Percentiles rank a stretch among this genome's conserved stretches.
Evolutionary conservation across 2,329 filamentous ascomycete genomes (phyloP).

Genomic region (Thelonectria discophora): DNA sequence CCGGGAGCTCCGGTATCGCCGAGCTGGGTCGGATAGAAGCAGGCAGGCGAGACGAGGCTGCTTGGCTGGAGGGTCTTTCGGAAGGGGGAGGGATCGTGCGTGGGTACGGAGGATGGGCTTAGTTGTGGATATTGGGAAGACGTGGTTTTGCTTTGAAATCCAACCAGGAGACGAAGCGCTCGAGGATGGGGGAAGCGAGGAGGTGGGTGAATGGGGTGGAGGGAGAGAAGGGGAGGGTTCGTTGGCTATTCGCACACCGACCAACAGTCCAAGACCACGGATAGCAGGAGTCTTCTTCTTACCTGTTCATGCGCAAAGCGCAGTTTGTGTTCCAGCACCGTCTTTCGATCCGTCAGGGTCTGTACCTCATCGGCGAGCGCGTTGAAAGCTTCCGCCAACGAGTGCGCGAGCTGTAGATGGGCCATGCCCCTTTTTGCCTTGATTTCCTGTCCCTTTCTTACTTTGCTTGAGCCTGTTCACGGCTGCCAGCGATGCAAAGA

Average conservation of each 20-base stretch:
- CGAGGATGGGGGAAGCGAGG: not conserved
- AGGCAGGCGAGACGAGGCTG: slow-evolving; percentile 8
- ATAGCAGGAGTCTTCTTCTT: slow-evolving; percentile 41
- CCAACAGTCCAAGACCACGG: slow-evolving; percentile 19
- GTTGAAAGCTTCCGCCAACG: slow-evolving; percentile 71
- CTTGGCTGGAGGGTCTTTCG: slow-evolving; percentile 13
- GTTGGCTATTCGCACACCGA: too few species aligned
- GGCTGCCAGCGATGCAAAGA: slow-evolving; percentile 28
- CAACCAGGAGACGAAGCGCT: slow-evolving; percentile 12
- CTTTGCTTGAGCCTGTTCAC: slow-evolving; percentile 18
- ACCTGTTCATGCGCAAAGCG: slow-evolving; percentile 74
- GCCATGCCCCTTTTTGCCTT: slow-evolving; percentile 45
- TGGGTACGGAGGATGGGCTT: slow-evolving; percentile 16
- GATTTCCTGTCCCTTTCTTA: not conserved
- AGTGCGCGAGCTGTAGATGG: slow-evolving; percentile 58
- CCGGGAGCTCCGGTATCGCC: slow-evolving; percentile 40
- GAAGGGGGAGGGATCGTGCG: slow-evolving; percentile 23
- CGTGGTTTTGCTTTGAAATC: slow-evolving; percentile 31
- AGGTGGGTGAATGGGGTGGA: not conserved
- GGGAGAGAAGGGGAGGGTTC: not conserved
- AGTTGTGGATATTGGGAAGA: slow-evolving; percentile 8
- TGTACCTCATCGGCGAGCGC: slow-evolving; percentile 72
- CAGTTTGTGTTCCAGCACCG: slow-evolving; percentile 72
- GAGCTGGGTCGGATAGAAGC: slow-evolving; percentile 24
- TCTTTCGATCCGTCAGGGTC: slow-evolving; percentile 69